phyloP scores from a whole-genome alignment of 352 stramenopile genomes.

The Globisporangium canariense region DNA sequence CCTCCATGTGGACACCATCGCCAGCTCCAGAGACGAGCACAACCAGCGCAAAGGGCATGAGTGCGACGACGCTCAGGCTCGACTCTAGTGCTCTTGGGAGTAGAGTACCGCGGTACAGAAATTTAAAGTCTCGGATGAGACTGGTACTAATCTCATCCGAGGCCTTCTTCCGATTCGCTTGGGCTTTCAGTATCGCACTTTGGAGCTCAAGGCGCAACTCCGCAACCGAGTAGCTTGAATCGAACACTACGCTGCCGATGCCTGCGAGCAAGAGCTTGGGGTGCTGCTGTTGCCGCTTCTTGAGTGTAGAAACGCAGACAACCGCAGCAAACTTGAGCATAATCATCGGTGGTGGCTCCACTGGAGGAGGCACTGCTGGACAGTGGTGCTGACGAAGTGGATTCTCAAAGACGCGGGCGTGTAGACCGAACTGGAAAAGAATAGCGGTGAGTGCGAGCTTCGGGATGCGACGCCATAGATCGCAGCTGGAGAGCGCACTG shows the following conservation, averaged over 20 bases:
- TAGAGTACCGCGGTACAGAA: conserved; percentile 31
- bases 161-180: neutral
- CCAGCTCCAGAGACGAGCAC: neutral
- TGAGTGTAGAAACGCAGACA: neutral
- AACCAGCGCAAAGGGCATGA: conserved; percentile 33
- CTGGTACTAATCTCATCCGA: neutral
- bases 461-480: conserved; percentile 4
- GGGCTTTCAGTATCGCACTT: neutral
- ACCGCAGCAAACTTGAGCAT: conserved; percentile 24
- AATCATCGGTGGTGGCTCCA: conserved; percentile 16
- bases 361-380: neutral
- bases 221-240: neutral
- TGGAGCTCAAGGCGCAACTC: conserved; percentile 3
- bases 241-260: conserved; percentile 7
- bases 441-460: conserved; percentile 19
- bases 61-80: conserved; percentile 11
- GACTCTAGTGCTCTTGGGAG: conserved; percentile 22
- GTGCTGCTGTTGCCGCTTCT: too few species aligned
- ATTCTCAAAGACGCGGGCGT: conserved; percentile 24
- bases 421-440: conserved; percentile 30
- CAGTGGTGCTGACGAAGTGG: neutral
- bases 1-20: neutral
- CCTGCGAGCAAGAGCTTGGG: conserved; percentile 7
- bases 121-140: conserved; percentile 11
- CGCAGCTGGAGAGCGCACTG: conserved; percentile 2